Evolutionary conservation across 2,329 filamentous ascomycete species (phyloP).

Genomic region (Alternaria sp.): DNA sequence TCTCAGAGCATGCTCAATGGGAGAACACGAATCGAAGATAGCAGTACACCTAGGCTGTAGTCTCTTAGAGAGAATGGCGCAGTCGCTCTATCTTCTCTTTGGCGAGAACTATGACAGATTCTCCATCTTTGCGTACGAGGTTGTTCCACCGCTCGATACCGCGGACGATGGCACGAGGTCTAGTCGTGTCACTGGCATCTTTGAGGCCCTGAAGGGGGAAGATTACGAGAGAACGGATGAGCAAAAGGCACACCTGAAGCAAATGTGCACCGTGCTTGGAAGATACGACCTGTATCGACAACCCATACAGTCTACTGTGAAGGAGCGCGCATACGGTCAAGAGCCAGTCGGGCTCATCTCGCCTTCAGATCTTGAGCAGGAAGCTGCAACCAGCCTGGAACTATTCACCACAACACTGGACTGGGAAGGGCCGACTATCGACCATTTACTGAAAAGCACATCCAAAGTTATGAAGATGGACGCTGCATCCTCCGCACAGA

Average conservation of each 20-base stretch:
- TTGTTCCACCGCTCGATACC: background rate
- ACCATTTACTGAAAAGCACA: background rate
- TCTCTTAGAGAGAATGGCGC: constrained; percentile 2
- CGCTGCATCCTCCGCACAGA: background rate
- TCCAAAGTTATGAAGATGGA: background rate
- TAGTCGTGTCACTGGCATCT: background rate
- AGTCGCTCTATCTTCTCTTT: background rate
- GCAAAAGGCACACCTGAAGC: background rate
- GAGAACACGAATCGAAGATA: background rate
- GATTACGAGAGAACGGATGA: background rate
- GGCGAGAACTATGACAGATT: background rate
- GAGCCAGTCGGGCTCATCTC: background rate
- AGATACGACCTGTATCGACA: background rate
- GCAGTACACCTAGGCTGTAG: background rate
- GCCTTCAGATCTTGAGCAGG: background rate
- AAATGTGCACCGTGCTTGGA: background rate
- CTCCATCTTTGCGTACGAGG: background rate
- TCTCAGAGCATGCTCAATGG: background rate
- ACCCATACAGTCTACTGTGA: background rate
- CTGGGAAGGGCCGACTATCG: background rate
- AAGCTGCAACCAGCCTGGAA: background rate
- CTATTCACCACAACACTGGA: background rate
- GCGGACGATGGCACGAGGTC: background rate
- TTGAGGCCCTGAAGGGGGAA: background rate
- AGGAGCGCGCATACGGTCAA: background rate